A percentile compares a stretch with the other conserved stretches of the same genome.
phyloP scores from a whole-genome alignment of 306 rosid genomes.

The Cucurbita maxima region DNA sequence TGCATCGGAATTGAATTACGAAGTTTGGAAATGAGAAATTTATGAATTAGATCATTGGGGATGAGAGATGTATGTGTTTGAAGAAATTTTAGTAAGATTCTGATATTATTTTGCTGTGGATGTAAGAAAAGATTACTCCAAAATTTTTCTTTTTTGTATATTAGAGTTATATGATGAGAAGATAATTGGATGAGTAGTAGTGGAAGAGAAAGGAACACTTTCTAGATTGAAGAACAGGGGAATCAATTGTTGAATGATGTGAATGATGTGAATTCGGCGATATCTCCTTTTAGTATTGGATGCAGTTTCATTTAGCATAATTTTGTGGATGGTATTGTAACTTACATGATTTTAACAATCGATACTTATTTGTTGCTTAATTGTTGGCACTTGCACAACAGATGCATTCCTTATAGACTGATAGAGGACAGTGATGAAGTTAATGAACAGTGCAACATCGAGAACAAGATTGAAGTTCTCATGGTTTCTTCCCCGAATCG shows the following conservation, averaged over 20 bases:
- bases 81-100: not conserved
- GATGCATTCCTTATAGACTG: constrained; percentile 72
- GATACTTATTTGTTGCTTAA: constrained; percentile 2
- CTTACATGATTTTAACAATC: constrained; percentile 1
- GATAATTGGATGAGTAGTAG: not conserved
- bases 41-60: not conserved
- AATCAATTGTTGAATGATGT: not conserved
- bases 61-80: not conserved
- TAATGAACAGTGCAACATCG: constrained; percentile 10
- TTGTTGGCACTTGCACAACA: constrained; percentile 16
- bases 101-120: not conserved
- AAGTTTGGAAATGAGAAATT: not conserved
- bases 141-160: not conserved
- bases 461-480: constrained; percentile 49
- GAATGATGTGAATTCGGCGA: not conserved
- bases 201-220: not conserved
- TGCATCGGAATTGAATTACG: not conserved
- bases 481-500: constrained; percentile 88
- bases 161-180: not conserved
- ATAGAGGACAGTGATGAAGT: constrained; percentile 20
- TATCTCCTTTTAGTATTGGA: not conserved
- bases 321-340: not conserved
- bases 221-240: not conserved
- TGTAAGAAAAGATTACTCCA: not conserved
- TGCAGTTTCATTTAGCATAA: not conserved